A percentile compares a stretch with the other conserved stretches of the same genome.
Evolutionary conservation across 805 yeast species (phyloP).

Genomic region (Candida bentonensis): DNA sequence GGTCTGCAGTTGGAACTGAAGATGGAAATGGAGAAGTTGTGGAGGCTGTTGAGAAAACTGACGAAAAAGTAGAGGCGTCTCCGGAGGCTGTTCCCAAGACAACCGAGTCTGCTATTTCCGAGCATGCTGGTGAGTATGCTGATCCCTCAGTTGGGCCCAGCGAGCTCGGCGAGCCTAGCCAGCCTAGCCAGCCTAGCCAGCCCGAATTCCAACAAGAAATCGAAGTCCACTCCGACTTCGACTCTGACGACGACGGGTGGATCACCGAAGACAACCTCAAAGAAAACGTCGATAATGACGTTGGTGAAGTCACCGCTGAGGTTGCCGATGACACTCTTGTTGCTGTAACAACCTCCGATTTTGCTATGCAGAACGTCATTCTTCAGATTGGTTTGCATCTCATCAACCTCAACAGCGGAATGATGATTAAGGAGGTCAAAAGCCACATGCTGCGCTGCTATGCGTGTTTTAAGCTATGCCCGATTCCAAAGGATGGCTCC

Average conservation of each 20-base stretch:
- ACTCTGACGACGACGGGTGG: constrained; percentile 84
- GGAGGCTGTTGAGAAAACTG: not conserved
- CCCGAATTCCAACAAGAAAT: constrained; percentile 11
- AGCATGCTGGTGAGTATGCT: constrained; percentile 1
- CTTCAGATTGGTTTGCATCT: constrained; percentile 80
- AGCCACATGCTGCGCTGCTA: constrained; percentile 94
- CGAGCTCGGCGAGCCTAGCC: not conserved
- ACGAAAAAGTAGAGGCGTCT: too few species aligned
- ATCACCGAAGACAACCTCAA: constrained; percentile 76
- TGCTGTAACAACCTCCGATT: constrained; percentile 90
- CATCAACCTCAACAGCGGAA: constrained; percentile 73
- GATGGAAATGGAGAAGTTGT: constrained; percentile 1
- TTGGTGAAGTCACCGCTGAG: constrained; percentile 41
- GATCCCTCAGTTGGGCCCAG: too few species aligned
- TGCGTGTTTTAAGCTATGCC: constrained; percentile 80
- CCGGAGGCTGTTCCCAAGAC: too few species aligned
- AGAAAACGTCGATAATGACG: constrained; percentile 56
- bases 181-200: constrained; percentile 6
- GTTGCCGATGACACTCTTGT: constrained; percentile 39
- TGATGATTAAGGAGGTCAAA: constrained; percentile 70
- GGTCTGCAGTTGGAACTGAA: constrained; percentile 3
- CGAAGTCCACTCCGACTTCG: constrained; percentile 41
- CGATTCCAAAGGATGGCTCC: constrained; percentile 51
- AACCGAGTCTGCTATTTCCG: not conserved
- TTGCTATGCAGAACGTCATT: constrained; percentile 92